phyloP scores from a whole-genome alignment of 2,329 filamentous ascomycete genomes.

The Nigrograna mackinnonii region DNA sequence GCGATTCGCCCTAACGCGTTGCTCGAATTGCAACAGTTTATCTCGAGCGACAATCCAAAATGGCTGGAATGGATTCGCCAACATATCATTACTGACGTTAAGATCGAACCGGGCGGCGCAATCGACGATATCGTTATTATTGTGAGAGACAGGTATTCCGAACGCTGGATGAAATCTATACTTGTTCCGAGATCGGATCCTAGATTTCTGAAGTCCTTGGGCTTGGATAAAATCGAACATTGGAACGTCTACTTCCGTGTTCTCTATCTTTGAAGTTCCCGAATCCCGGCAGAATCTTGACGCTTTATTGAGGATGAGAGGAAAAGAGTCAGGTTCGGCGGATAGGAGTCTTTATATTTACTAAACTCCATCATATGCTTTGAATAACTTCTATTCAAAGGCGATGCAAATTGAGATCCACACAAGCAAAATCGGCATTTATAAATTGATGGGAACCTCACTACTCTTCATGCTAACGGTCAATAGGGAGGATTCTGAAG shows the following conservation, averaged over 20 bases:
- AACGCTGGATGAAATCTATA: conserved; percentile 18
- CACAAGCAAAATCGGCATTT: no score
- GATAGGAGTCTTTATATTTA: no score
- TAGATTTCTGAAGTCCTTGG: not conserved
- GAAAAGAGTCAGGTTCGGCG: no score
- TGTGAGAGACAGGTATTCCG: conserved; percentile 16
- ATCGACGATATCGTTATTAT: conserved; percentile 7
- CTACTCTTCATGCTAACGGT: no score
- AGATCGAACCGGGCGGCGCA: no score
- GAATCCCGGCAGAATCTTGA: no score
- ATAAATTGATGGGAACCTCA: no score
- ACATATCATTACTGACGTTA: conserved; percentile 16
- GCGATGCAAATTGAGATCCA: no score
- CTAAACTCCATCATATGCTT: no score
- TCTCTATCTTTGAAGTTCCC: not conserved
- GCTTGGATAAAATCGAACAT: not conserved
- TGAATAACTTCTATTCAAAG: no score
- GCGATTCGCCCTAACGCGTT: not conserved
- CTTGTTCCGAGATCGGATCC: not conserved
- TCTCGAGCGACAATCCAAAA: conserved; percentile 14
- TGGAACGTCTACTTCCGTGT: not conserved
- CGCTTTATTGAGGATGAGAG: no score
- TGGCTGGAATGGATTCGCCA: conserved; percentile 15
- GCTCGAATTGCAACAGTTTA: conserved; percentile 9
- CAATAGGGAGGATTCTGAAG: no score